A percentile compares a stretch with the other conserved stretches of the same genome.
Conservation (phyloP, 768 basidiomycete species). For the Amanita brunnescens region DNA sequence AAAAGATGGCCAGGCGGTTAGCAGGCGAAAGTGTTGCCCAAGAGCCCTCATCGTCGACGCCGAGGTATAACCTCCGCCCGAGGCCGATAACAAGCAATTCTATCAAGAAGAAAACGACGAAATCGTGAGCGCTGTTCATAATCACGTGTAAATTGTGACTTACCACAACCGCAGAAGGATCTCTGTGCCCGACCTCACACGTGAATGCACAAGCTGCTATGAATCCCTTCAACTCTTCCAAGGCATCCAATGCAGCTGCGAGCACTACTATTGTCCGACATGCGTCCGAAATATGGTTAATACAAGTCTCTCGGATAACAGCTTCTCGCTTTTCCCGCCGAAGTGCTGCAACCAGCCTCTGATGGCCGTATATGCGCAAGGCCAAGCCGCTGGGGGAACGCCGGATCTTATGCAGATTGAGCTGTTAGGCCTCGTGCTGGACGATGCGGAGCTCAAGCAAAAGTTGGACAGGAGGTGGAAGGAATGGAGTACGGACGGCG, state of each 20-base stretch:
- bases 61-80: background rate
- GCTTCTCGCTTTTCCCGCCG: constrained; percentile 33
- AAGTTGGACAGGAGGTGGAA: background rate
- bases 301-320: constrained; percentile 37
- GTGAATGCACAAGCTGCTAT: constrained; percentile 32
- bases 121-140: background rate
- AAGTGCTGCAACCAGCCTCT: constrained; percentile 31
- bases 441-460: background rate
- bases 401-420: background rate
- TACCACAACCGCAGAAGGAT: background rate
- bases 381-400: background rate
- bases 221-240: constrained; percentile 20
- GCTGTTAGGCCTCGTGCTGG: background rate
- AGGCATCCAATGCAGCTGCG: constrained; percentile 32
- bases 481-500: background rate
- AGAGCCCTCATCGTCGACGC: background rate
- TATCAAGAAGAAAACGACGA: too few relatives aligned
- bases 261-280: constrained; percentile 35
- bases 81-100: background rate
- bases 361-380: background rate
- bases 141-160: background rate
- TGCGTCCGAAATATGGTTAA: constrained; percentile 36
- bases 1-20: background rate
- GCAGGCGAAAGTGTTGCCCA: background rate
- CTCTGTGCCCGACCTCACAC: constrained; percentile 10